Conservation (phyloP, 2,329 filamentous ascomycete species). For the Paracamarosporium sp. region DNA sequence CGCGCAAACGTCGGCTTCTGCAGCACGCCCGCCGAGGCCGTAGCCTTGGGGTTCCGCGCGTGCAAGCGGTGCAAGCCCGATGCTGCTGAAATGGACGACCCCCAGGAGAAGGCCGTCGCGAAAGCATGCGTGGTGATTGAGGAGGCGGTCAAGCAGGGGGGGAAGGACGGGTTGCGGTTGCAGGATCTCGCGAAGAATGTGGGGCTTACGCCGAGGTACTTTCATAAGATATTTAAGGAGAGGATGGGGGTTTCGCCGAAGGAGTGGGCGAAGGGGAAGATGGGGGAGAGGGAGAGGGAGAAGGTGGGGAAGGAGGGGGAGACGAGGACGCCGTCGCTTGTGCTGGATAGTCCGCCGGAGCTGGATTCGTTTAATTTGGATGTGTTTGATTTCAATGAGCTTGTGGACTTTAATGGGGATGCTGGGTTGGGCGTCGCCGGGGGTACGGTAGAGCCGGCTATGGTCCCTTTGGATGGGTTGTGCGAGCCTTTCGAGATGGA, state of each 20-base stretch:
- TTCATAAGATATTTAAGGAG: conserved; percentile 66
- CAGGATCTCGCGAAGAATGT: conserved; percentile 59
- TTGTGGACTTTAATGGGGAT: conserved; percentile 30
- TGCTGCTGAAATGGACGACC: conserved; percentile 39
- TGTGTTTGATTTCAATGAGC: conserved; percentile 33
- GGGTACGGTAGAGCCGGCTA: conserved; percentile 8
- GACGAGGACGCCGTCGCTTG: background rate
- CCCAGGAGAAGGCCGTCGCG: conserved; percentile 53
- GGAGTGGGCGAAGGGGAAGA: conserved; percentile 43
- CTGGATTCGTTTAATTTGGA: background rate
- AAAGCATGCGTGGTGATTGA: conserved; percentile 44
- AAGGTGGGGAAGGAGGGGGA: conserved; percentile 18
- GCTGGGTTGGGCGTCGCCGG: conserved; percentile 12
- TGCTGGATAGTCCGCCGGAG: conserved; percentile 5
- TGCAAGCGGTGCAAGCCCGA: conserved; percentile 66
- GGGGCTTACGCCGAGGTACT: conserved; percentile 64
- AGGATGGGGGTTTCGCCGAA: conserved; percentile 61
- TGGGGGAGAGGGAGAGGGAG: conserved; percentile 12
- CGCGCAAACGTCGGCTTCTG: conserved; percentile 66
- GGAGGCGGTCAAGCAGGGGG: conserved; percentile 24
- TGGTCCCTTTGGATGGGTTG: conserved; percentile 15
- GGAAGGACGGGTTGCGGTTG: conserved; percentile 42
- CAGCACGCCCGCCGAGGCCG: conserved; percentile 54
- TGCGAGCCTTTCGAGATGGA: conserved; percentile 23
- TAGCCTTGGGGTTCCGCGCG: conserved; percentile 58